These are phyloP conservation scores for Suillus occidentalis DNA, from an alignment of 768 basidiomycete species.

Conservation along the genomic window DNA sequence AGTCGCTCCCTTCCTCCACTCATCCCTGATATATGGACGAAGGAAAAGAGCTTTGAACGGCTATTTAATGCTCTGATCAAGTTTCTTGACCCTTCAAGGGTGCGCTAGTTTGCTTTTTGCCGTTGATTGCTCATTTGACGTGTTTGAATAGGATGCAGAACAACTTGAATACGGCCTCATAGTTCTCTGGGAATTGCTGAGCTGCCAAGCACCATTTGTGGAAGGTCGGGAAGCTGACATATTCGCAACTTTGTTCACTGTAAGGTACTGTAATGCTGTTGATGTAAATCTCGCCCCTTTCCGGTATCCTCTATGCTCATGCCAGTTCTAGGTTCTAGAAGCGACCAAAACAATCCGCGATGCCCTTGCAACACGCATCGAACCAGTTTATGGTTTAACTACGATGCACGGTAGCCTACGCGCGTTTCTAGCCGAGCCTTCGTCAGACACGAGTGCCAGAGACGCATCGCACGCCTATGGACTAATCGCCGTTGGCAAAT, in stretches of 20 bases:
- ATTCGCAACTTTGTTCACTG: conserved; percentile 65
- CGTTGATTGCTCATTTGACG: neutral
- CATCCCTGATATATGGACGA: conserved; percentile 68
- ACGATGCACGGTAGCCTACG: conserved; percentile 76
- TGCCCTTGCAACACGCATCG: conserved; percentile 65
- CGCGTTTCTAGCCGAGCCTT: conserved; percentile 56
- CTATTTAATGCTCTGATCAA: conserved; percentile 65
- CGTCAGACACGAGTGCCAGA: conserved; percentile 54
- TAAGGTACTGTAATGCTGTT: conserved; percentile 71
- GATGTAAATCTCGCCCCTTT: conserved; percentile 48
- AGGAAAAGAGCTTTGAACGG: conserved; percentile 66
- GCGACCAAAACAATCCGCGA: conserved; percentile 84
- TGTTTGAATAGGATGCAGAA: conserved; percentile 50
- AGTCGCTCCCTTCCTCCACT: conserved; percentile 38
- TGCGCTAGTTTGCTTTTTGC: conserved; percentile 32
- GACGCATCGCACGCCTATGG: conserved; percentile 78
- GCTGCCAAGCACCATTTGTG: conserved; percentile 67
- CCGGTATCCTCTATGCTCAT: neutral
- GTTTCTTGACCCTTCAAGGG: conserved; percentile 64
- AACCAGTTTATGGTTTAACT: conserved; percentile 83
- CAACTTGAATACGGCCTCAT: conserved; percentile 78
- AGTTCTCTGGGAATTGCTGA: conserved; percentile 80
- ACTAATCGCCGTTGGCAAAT: conserved; percentile 79
- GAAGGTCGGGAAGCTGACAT: conserved; percentile 82
- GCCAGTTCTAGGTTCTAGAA: conserved; percentile 64